These are phyloP conservation scores for Moesziomyces sp. DNA, from an alignment of 1,284 basidiomycete species.

Conservation along the genomic window DNA sequence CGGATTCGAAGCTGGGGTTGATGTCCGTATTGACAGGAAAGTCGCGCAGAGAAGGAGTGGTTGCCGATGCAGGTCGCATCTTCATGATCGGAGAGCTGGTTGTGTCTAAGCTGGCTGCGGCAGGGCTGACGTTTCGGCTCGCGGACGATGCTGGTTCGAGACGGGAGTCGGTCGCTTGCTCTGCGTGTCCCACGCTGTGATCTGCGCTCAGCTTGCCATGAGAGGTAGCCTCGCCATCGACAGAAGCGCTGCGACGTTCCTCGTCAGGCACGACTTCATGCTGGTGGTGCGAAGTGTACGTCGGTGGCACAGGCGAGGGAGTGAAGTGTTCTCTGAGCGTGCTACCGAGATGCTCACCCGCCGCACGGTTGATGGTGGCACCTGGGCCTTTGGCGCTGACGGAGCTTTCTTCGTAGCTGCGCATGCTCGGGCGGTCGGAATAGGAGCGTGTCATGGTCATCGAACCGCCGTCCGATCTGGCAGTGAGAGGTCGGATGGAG, in stretches of 20 bases:
- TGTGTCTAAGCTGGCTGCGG: slow-evolving; percentile 21
- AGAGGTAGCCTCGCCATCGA: too few relatives aligned
- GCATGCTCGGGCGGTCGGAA: slow-evolving; percentile 34
- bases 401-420: slow-evolving; percentile 39
- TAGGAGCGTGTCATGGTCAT: slow-evolving; percentile 17
- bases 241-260: slow-evolving; percentile 6
- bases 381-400: slow-evolving; percentile 33
- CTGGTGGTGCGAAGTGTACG: slow-evolving; percentile 6
- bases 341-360: slow-evolving; percentile 29
- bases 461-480: slow-evolving; percentile 23
- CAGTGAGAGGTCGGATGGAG: slow-evolving; percentile 25
- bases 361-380: slow-evolving; percentile 29
- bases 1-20: slow-evolving; percentile 30
- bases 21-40: slow-evolving; percentile 30
- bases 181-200: too few relatives aligned
- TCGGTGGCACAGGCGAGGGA: slow-evolving; percentile 6
- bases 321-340: slow-evolving; percentile 25
- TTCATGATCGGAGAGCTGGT: slow-evolving; percentile 45
- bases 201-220: too few relatives aligned
- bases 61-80: slow-evolving; percentile 19
- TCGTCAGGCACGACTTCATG: slow-evolving; percentile 6
- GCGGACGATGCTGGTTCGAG: neutral
- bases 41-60: slow-evolving; percentile 32
- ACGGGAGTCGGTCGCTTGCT: neutral
- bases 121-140: slow-evolving; percentile 11